A percentile compares a stretch with the other conserved stretches of the same genome.
These are phyloP conservation scores for Mollisiaceae sp. DNA, from an alignment of 2,329 filamentous ascomycete genomes.

Conservation along the genomic window DNA sequence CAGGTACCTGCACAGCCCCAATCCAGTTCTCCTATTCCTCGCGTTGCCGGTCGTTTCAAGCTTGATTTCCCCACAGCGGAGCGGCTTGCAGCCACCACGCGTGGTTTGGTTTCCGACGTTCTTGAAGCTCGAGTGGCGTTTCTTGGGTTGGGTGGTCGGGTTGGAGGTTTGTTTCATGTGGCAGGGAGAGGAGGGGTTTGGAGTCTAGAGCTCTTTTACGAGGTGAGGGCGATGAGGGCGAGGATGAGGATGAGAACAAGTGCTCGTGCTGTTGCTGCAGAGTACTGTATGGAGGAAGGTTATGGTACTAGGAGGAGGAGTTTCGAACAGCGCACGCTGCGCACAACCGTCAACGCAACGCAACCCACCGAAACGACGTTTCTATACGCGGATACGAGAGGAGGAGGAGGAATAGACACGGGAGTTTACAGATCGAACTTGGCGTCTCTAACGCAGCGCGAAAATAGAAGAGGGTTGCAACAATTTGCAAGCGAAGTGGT, in stretches of 20 bases:
- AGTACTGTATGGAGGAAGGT: too few relatives aligned
- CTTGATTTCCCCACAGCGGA: conserved; percentile 12
- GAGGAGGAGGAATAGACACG: not conserved
- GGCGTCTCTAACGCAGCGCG: not conserved
- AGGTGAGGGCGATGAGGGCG: not conserved
- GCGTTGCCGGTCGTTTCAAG: not conserved
- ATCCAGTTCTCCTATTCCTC: not conserved
- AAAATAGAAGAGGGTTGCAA: not conserved
- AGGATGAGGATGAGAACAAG: not conserved
- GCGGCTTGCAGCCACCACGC: conserved; percentile 3
- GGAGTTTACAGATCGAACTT: not conserved
- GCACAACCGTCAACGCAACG: not conserved
- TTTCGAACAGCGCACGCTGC: too few relatives aligned
- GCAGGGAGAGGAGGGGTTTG: conserved; percentile 12
- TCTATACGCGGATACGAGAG: conserved; percentile 2
- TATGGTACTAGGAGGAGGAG: too few relatives aligned
- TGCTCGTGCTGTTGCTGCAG: too few relatives aligned
- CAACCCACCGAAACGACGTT: not conserved
- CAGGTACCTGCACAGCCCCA: not conserved
- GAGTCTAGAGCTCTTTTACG: conserved; percentile 6
- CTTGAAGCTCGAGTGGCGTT: too few relatives aligned
- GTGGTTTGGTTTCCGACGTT: not conserved
- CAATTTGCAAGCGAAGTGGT: not conserved
- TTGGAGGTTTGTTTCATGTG: conserved; percentile 18
- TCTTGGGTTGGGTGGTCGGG: not conserved